These are phyloP conservation scores for Geoglossum cookeanum DNA, from an alignment of 2,329 filamentous ascomycete species.

Conservation along the genomic window DNA sequence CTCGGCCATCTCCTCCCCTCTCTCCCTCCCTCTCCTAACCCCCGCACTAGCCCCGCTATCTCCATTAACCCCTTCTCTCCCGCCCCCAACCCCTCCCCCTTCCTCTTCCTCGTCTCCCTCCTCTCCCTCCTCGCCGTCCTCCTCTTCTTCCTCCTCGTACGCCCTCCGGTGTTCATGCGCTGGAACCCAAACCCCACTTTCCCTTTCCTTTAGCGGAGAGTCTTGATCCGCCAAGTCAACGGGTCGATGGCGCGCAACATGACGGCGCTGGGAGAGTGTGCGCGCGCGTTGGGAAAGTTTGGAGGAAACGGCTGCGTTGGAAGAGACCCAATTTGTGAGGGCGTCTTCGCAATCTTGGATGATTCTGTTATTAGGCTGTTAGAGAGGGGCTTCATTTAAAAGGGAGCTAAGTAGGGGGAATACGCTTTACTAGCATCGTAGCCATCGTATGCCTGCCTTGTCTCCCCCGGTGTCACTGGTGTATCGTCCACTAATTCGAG, in stretches of 20 bases:
- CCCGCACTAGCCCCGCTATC: neutral
- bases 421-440: slow-evolving; percentile 91
- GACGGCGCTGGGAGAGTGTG: slow-evolving; percentile 69
- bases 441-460: slow-evolving; percentile 84
- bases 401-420: slow-evolving; percentile 5
- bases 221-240: slow-evolving; percentile 74
- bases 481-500: slow-evolving; percentile 91
- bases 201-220: slow-evolving; percentile 45
- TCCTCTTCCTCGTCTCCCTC: slow-evolving; percentile 17
- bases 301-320: slow-evolving; percentile 72
- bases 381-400: slow-evolving; percentile 10
- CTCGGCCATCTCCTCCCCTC: neutral
- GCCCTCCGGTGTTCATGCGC: slow-evolving; percentile 46
- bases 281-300: slow-evolving; percentile 77
- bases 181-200: slow-evolving; percentile 50
- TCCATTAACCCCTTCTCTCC: slow-evolving; percentile 24
- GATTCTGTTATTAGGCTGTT: slow-evolving; percentile 34
- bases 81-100: slow-evolving; percentile 28
- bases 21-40: neutral
- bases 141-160: slow-evolving; percentile 45
- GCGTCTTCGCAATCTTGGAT: slow-evolving; percentile 98
- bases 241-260: slow-evolving; percentile 45
- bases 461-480: slow-evolving; percentile 92
- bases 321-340: slow-evolving; percentile 88
- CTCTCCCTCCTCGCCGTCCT: slow-evolving; percentile 38